Evolutionary conservation across 2,329 filamentous ascomycete genomes (phyloP).

Genomic region (Aurifilum marmelostoma): DNA sequence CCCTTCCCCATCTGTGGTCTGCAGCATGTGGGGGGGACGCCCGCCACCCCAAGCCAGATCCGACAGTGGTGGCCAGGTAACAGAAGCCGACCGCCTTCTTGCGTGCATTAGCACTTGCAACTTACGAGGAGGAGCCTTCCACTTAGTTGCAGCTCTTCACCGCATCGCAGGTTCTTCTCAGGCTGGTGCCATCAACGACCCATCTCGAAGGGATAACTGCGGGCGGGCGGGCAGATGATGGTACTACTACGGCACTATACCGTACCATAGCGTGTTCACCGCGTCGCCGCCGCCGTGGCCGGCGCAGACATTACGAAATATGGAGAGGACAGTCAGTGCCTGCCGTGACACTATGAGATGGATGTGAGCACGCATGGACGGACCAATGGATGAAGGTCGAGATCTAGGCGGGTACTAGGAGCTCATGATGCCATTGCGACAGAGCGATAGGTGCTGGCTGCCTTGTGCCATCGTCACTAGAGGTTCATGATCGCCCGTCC

Average conservation of each 20-base stretch:
- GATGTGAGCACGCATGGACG: background rate
- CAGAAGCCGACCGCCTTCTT: conserved; percentile 18
- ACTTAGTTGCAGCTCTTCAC: conserved; percentile 18
- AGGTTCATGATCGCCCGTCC: too few relatives aligned
- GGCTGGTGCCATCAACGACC: background rate
- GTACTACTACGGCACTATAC: background rate
- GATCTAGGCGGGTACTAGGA: background rate
- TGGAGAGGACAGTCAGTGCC: background rate
- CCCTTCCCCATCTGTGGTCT: background rate
- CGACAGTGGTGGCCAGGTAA: conserved; percentile 12
- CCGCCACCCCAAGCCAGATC: conserved; percentile 4
- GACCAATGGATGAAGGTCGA: background rate
- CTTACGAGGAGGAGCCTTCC: conserved; percentile 9
- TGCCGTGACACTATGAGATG: background rate
- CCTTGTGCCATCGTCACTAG: background rate
- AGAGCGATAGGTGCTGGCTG: background rate
- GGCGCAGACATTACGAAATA: background rate
- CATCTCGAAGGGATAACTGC: background rate
- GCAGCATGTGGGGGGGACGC: conserved; percentile 5
- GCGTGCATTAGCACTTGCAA: conserved; percentile 10
- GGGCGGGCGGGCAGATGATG: background rate
- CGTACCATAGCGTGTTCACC: background rate
- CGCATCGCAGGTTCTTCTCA: conserved; percentile 29
- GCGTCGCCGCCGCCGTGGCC: background rate
- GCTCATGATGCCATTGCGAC: background rate